A percentile compares a stretch with the other conserved stretches of the same genome.
Conservation (phyloP, 176 grass and related monocot genomes). For the Cocos nucifera region DNA sequence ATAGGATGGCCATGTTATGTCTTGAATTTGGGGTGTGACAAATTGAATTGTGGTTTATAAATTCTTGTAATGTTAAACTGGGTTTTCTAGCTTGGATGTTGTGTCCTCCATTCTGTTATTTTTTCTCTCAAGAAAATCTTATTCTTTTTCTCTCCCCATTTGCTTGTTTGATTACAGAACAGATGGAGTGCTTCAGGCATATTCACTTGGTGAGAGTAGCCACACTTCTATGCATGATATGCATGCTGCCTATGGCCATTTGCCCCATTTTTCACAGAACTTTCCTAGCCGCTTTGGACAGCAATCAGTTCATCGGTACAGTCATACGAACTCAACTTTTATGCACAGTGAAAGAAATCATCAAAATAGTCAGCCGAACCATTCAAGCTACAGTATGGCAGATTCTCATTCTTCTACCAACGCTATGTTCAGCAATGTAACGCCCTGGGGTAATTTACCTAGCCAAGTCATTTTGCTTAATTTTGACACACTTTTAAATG, state of each 20-base stretch:
- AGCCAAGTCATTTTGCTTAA: no score
- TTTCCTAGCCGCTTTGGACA: constrained; percentile 36
- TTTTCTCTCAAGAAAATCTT: neutral
- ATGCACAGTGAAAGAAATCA: constrained; percentile 32
- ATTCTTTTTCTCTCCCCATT: neutral
- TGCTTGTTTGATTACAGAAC: constrained; percentile 34
- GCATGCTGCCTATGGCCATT: constrained; percentile 8
- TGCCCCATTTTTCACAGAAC: constrained; percentile 23
- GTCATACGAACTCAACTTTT: constrained; percentile 43
- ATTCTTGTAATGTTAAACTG: no score
- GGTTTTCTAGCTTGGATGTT: no score
- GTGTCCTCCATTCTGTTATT: no score
- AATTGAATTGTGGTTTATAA: no score
- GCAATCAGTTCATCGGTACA: constrained; percentile 44
- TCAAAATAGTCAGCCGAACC: constrained; percentile 38
- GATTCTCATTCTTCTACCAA: constrained; percentile 43
- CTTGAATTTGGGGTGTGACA: no score
- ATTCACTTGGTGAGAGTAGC: constrained; percentile 33
- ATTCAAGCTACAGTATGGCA: constrained; percentile 46
- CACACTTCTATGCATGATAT: constrained; percentile 27
- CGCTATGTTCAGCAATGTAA: constrained; percentile 35
- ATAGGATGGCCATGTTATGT: no score
- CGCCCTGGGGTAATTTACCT: constrained; percentile 58
- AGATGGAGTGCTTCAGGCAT: constrained; percentile 31
- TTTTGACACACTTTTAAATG: no score